Percentiles rank a stretch among this genome's conserved stretches.
Evolutionary conservation across 768 basidiomycete genomes (phyloP).

Genomic region (Kwoniella dendrophila): DNA sequence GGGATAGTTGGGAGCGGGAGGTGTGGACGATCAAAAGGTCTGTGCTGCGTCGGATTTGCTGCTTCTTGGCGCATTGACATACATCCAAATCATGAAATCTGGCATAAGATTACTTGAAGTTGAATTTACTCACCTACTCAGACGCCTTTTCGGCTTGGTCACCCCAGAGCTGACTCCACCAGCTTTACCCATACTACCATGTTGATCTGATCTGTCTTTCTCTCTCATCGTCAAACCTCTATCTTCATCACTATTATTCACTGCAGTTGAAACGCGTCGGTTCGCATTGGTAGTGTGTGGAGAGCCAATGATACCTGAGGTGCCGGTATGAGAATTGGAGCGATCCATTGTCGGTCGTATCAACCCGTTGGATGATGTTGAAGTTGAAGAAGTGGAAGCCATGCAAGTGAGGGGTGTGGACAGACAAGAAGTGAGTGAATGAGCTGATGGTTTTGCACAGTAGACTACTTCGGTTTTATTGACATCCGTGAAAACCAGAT

Average conservation of each 20-base stretch:
- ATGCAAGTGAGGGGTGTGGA: not conserved
- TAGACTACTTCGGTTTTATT: no score
- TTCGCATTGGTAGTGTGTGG: constrained; percentile 12
- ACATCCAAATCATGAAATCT: not conserved
- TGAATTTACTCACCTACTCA: constrained; percentile 40
- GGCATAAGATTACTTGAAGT: not conserved
- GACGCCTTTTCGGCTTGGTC: constrained; percentile 41
- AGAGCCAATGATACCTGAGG: constrained; percentile 7
- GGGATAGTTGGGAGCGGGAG: no score
- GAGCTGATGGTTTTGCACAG: no score
- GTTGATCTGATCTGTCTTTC: constrained; percentile 18
- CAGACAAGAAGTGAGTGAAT: not conserved
- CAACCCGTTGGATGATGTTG: not conserved
- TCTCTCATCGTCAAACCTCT: constrained; percentile 26
- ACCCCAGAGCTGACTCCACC: constrained; percentile 41
- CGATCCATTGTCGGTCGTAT: constrained; percentile 13
- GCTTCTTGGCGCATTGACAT: not conserved
- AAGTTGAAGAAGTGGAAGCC: not conserved
- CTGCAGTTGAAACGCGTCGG: constrained; percentile 19
- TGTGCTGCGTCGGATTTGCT: no score
- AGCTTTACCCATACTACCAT: constrained; percentile 37
- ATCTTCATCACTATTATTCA: constrained; percentile 16
- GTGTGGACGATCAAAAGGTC: no score
- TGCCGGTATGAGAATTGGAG: constrained; percentile 14
- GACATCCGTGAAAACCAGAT: no score